Evolutionary conservation across 371 early-diverging fungal genomes (phyloP).

Genomic region (Mortierella sp.): DNA sequence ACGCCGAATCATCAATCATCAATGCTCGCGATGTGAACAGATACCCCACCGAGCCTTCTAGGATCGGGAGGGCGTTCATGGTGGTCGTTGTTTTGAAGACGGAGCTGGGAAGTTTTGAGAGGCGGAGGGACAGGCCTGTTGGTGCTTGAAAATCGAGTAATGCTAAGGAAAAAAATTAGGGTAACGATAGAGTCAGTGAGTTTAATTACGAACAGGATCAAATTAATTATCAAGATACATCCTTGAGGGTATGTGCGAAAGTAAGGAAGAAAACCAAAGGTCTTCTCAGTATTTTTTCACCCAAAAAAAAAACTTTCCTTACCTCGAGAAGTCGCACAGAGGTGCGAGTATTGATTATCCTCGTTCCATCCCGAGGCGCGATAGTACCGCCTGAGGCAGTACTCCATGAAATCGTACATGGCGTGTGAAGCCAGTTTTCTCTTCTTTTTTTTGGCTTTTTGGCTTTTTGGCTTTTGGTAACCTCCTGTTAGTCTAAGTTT

Average conservation of each 20-base stretch:
- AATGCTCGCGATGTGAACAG: conserved; percentile 84
- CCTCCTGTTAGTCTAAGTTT: neutral
- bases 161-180: conserved; percentile 48
- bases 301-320: neutral
- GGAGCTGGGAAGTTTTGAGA: conserved; percentile 82
- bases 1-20: conserved; percentile 72
- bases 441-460: too few species aligned
- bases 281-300: too few species aligned
- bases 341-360: conserved; percentile 83
- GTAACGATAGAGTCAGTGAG: neutral
- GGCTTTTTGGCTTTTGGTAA: neutral
- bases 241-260: too few species aligned
- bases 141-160: conserved; percentile 86
- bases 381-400: conserved; percentile 84
- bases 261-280: too few species aligned
- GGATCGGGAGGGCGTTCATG: conserved; percentile 75
- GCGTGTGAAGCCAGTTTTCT: conserved; percentile 52
- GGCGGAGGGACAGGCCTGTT: conserved; percentile 75
- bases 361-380: conserved; percentile 84
- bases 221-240: too few species aligned
- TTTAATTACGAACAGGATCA: neutral
- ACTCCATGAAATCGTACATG: conserved; percentile 90
- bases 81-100: conserved; percentile 85
- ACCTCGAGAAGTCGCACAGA: conserved; percentile 79
- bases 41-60: conserved; percentile 86